Conservation (phyloP, 495 filamentous ascomycete species). For the Jackrogersella minutella region DNA sequence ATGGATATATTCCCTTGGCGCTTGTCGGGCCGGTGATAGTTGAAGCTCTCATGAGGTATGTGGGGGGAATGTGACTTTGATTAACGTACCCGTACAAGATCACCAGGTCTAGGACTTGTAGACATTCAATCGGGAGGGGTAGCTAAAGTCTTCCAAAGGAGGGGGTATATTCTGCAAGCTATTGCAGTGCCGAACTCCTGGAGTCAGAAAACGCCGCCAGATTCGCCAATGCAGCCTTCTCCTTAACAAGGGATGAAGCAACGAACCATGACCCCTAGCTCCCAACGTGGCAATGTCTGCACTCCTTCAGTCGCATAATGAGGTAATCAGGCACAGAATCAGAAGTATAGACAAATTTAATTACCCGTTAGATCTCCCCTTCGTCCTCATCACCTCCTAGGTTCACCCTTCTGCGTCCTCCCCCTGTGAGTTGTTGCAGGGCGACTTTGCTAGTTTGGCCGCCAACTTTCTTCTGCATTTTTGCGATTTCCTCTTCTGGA, state of each 20-base stretch:
- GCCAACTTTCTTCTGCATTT: conserved; percentile 93
- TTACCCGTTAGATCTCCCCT: conserved; percentile 54
- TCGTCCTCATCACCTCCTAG: conserved; percentile 77
- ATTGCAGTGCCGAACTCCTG: conserved; percentile 37
- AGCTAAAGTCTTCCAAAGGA: conserved; percentile 26
- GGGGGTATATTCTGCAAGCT: conserved; percentile 34
- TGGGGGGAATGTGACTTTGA: conserved; percentile 47
- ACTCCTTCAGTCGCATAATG: conserved; percentile 34
- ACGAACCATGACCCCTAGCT: conserved; percentile 40
- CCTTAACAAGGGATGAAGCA: conserved; percentile 45
- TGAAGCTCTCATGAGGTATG: conserved; percentile 11
- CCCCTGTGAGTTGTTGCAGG: conserved; percentile 82
- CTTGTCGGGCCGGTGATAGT: conserved; percentile 32
- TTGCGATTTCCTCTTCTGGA: conserved; percentile 93
- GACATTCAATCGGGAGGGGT: conserved; percentile 38
- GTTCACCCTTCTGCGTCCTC: conserved; percentile 85
- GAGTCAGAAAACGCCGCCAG: conserved; percentile 27
- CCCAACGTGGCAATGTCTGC: conserved; percentile 43
- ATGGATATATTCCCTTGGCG: conserved; percentile 17
- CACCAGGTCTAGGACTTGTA: conserved; percentile 35
- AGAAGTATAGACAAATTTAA: conserved; percentile 39
- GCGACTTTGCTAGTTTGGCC: conserved; percentile 87
- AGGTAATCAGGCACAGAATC: conserved; percentile 35
- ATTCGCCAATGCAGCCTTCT: conserved; percentile 34
- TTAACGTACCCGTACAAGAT: conserved; percentile 44